These are phyloP conservation scores for Pichia sp. DNA, from an alignment of 1,139 yeast species.

Conservation along the genomic window DNA sequence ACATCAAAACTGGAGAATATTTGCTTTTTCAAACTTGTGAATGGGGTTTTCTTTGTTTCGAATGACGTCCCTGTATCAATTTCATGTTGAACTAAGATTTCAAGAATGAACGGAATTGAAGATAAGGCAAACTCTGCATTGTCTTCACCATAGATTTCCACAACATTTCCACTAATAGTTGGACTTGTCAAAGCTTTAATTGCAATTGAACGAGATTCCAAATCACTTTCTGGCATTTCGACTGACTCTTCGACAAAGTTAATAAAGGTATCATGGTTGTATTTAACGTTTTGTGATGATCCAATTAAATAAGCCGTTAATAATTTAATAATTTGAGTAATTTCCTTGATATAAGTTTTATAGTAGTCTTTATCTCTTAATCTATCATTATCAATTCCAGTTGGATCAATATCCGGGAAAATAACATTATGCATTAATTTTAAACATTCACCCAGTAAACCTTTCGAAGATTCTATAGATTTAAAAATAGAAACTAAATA, in stretches of 20 bases:
- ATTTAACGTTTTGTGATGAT: slow-evolving; percentile 27
- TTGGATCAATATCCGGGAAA: slow-evolving; percentile 27
- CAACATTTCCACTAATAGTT: slow-evolving; percentile 38
- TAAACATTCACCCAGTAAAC: slow-evolving; percentile 11
- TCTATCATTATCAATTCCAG: slow-evolving; percentile 25
- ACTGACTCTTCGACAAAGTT: slow-evolving; percentile 2
- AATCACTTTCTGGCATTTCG: slow-evolving; percentile 16
- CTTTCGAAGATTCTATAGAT: slow-evolving; percentile 11
- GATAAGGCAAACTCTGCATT: slow-evolving; percentile 38
- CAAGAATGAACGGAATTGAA: slow-evolving; percentile 44
- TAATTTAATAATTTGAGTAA: slow-evolving; percentile 16
- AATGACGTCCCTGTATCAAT: slow-evolving; percentile 11
- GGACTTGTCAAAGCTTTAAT: slow-evolving; percentile 39
- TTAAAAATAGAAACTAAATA: slow-evolving; percentile 6
- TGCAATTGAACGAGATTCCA: slow-evolving; percentile 25
- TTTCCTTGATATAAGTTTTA: slow-evolving; percentile 23
- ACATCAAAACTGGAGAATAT: slow-evolving; percentile 12
- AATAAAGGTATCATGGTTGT: slow-evolving; percentile 17
- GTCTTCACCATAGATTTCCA: slow-evolving; percentile 31
- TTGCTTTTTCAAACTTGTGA: slow-evolving; percentile 20
- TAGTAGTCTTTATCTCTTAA: slow-evolving; percentile 22
- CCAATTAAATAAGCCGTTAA: slow-evolving; percentile 15
- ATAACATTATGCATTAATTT: slow-evolving; percentile 22
- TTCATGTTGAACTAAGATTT: slow-evolving; percentile 34
- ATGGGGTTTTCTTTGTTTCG: slow-evolving; percentile 12